phyloP scores from a whole-genome alignment of 306 rosid genomes.

The Luffa aegyptiaca region DNA sequence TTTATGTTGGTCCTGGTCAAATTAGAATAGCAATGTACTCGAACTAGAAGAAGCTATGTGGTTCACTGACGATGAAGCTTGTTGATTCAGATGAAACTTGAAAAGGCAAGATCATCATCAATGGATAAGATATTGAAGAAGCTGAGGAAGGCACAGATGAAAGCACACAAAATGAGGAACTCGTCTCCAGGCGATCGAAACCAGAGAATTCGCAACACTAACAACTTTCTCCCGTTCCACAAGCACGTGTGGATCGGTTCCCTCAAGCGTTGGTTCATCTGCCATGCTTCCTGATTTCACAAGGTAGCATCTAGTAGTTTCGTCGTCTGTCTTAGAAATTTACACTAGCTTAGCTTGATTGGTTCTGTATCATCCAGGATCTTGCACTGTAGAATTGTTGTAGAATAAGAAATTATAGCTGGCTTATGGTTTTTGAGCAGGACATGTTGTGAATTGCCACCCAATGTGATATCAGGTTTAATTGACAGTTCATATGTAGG shows the following conservation, averaged over 20 bases:
- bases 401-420: neutral
- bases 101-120: conserved; percentile 67
- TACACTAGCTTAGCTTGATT: neutral
- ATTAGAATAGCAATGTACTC: neutral
- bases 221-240: conserved; percentile 3
- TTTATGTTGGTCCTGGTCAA: neutral
- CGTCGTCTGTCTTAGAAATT: neutral
- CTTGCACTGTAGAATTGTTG: neutral
- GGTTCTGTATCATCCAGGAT: neutral
- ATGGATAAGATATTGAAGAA: conserved; percentile 72
- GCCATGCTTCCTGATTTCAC: conserved; percentile 18
- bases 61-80: neutral
- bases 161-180: conserved; percentile 69
- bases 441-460: neutral
- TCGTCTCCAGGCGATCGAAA: conserved; percentile 11
- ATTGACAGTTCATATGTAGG: neutral
- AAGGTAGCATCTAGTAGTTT: neutral
- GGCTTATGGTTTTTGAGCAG: neutral
- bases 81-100: conserved; percentile 65
- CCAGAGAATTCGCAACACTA: conserved; percentile 9
- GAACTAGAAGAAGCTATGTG: neutral
- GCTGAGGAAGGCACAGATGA: conserved; percentile 59
- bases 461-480: neutral
- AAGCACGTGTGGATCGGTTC: conserved; percentile 16
- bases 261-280: conserved; percentile 17